Evolutionary conservation across 768 basidiomycete genomes (phyloP), one percentile per base, ranked within the genome.

Genomic region (Russula sp.): DNA sequence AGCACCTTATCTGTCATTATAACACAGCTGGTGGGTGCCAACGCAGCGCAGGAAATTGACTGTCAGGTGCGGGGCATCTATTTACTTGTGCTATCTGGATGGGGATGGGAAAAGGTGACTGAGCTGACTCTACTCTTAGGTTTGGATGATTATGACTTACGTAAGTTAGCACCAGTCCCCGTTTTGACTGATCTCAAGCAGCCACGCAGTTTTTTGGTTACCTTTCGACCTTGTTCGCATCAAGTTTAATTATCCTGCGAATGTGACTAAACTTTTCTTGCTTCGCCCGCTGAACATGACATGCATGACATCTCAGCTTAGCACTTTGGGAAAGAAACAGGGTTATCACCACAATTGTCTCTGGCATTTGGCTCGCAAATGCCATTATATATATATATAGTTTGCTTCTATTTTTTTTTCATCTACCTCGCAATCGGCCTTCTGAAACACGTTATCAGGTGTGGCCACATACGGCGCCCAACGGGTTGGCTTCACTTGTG

Each of bases 211-310:
- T 29, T 43, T 52, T 61, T 52, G 46, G n/a, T 2, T 50, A 13
- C 29, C 13, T 52, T 32, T 14, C 43, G 16, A 45, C 57, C 43
- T 9, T 57, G 8, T 64, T 16, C n/a, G 60, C 63, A 13, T 61
- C 63, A 34, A 51, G 35, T 9, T 59, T 64, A n/a, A 56, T 53
- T 34, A 35, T 60, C n/a, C 43, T 61, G 18, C 63, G 63, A 25
- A 46, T 64, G 63, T 64, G 46, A 39, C 56, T 13, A 10, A 35
- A 29, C 7, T 16, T 13, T 29, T 25, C 2, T 39, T 22, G 6
- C 41, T n/a, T 9, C 4, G 2, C 20, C 4, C 16, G 25, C 25
- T 29, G 3, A 29, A 29, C 25, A 43, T 52, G 6, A 51, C 25
- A 7, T n/a, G 22, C 29, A 8, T n/a, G n/a, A 25, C 25, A 13